Evolutionary conservation across 306 rosid genomes (phyloP).

Genomic region (Trifolium pratense): DNA sequence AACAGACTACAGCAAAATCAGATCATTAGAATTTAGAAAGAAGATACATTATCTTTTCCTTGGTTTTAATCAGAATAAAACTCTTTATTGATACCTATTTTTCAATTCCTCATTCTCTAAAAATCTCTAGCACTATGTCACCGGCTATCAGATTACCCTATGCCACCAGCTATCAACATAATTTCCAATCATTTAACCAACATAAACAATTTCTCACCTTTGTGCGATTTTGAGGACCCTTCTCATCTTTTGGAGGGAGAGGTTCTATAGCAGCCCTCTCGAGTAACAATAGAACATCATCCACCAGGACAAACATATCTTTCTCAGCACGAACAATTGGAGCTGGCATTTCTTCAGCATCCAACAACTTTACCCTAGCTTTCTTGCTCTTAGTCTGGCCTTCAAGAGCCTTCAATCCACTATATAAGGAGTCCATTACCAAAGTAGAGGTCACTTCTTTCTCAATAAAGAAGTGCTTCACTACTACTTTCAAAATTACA

Average conservation of each 20-base stretch:
- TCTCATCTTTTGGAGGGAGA: conserved; percentile 98
- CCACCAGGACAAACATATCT: conserved; percentile 85
- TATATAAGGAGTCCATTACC: conserved; percentile 97
- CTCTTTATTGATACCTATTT: too few species aligned
- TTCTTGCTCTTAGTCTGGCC: conserved; percentile 77
- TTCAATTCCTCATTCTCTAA: too few species aligned
- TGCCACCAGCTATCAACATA: conserved; percentile 17
- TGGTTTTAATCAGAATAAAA: too few species aligned
- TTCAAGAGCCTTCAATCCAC: conserved; percentile 95
- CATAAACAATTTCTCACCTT: conserved; percentile 63
- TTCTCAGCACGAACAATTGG: conserved; percentile 90
- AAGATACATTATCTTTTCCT: too few species aligned
- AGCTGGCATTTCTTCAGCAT: conserved; percentile 80
- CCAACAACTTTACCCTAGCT: conserved; percentile 63
- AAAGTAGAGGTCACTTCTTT: conserved; percentile 96
- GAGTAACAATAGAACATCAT: conserved; percentile 86
- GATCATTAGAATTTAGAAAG: too few species aligned
- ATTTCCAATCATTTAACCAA: conserved; percentile 25
- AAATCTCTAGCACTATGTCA: too few species aligned
- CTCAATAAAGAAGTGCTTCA: conserved; percentile 90
- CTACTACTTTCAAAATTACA: conserved; percentile 80
- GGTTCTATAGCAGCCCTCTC: conserved; percentile 98
- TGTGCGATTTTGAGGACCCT: conserved; percentile 98
- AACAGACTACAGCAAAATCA: too few species aligned
- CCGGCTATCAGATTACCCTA: not conserved